Conservation (phyloP, 2,329 filamentous ascomycete species). For the Aspergillus niger region DNA sequence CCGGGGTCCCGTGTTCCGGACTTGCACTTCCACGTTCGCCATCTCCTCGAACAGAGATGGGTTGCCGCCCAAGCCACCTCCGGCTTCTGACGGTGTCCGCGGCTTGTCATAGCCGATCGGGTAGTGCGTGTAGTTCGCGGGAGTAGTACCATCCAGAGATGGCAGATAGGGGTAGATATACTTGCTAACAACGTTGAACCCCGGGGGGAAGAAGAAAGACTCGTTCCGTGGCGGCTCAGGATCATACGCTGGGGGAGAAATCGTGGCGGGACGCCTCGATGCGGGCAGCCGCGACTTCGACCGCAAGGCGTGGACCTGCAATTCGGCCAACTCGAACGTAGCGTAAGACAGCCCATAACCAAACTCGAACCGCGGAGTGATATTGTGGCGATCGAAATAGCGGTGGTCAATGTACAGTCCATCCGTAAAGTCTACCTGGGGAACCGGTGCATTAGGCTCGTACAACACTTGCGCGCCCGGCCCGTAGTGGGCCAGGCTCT, state of each 20-base stretch:
- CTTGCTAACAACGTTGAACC: constrained; percentile 64
- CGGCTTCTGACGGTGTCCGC: constrained; percentile 61
- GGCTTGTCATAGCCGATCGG: constrained; percentile 57
- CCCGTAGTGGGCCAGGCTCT: constrained; percentile 73
- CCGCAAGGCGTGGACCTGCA: constrained; percentile 52
- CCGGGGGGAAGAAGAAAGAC: constrained; percentile 63
- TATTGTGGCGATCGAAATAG: constrained; percentile 75
- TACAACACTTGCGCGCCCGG: constrained; percentile 69
- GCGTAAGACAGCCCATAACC: constrained; percentile 86
- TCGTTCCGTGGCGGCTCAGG: constrained; percentile 56
- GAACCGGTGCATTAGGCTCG: constrained; percentile 66
- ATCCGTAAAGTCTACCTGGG: constrained; percentile 81
- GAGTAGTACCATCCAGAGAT: constrained; percentile 51
- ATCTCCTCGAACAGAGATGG: constrained; percentile 55
- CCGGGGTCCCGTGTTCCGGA: constrained; percentile 53
- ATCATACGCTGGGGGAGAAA: constrained; percentile 58
- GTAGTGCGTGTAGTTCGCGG: constrained; percentile 49
- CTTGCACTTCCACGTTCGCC: constrained; percentile 47
- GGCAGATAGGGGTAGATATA: constrained; percentile 74
- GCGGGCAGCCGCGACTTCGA: constrained; percentile 53
- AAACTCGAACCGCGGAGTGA: constrained; percentile 80
- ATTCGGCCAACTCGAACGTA: constrained; percentile 63
- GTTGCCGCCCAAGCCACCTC: constrained; percentile 60
- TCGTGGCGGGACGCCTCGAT: constrained; percentile 42
- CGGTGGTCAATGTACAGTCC: constrained; percentile 89